Base-by-base conservation (phyloP, 2,329 filamentous ascomycete species). In the Cordyceps tenuipes region DNA sequence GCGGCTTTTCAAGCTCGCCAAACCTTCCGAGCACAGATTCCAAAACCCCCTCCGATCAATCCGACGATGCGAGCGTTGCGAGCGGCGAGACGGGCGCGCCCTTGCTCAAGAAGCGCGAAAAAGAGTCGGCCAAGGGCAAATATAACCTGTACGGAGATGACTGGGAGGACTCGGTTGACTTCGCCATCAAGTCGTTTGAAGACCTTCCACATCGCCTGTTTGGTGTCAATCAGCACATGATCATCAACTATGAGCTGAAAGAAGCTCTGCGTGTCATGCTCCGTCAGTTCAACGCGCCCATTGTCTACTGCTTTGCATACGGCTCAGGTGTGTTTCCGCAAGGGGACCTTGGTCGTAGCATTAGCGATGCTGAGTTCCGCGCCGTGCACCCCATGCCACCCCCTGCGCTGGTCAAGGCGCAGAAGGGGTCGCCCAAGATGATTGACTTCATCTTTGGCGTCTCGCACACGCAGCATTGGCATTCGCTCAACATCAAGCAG, bases 401-500 rank as follows among this genome's bases (percentile, higher is more conserved):
- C 1, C 79, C 85, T 57, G 90, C 90, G 1, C 86, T 97, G 8
- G 79, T 88, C 65, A 90, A 91, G 66, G 89, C 91, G 65, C 93
- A 97, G 73, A 87, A 90, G 67, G 90, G 90, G 34, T 86, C 86
- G 1, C 91, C 91, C 13, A 97, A 97, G 77, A 96, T 97, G 87
- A 96, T 99, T 64, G 94, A 99, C 75, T 96, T 99, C 71, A 95
- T 99, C 66, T 94, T 99, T 71, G 94, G 93, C 29, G 93, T 97
- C 12, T 90, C 90, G 1, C 90, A 96, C 72, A 91, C 89, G 1
- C 89, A 99, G 70, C 94, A 99, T 75, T 99, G 93, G 90, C 94
- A 99, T 75, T 92, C 89, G 39, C 80, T 99, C 62, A 99, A 99
- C 69, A 79, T 99, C 66, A 81, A 82, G 64, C 88, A 97, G 71